Base-by-base conservation (phyloP, 306 rosid species). In the Mucuna pruriens region DNA sequence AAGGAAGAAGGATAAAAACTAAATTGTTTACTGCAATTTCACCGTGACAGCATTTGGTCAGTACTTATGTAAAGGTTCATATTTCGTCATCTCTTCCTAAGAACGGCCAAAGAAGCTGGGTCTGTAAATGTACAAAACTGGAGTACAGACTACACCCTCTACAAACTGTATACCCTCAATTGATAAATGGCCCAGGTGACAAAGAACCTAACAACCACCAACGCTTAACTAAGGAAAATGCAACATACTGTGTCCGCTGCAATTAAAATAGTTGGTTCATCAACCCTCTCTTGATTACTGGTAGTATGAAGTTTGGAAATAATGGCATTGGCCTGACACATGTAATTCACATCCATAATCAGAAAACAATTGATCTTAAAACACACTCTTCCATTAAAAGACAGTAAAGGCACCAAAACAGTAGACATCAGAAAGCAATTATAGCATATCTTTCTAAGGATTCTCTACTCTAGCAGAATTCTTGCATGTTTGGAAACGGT, bases 261-360 rank as follows among this genome's bases (percentile, higher is more conserved):
- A 89, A 93, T 89, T 84, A 95, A 86, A 84, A 95, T 78, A n/a
- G 92, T 88, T 1, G 97, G 84, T 49, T 89, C 88, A 58, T 88
- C 91, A 77, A 83, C 88, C 83, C 62, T 82, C 86, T 87, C 90
- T 81, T 78, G 88, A 73, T 74, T 71, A 82, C 52, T 38, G 40
- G 68, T 55, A 58, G 87, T 84, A 83, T 81, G 93, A 62, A 93
- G 77, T 85, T 95, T 90, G 26, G 94, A 87, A 72, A 90, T 44
- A 75, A 95, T 88, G 71, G 96, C 98, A 84, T 91, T 91, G 74
- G 99, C 99, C 99, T 95, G 97, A 86, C 76, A 86, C 78, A 85
- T 20, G 81, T 78, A 86, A 68, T 76, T 76, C 82, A 82, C 71
- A 63, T 57, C 71, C 75, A 67, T 71, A 72, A 84, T 87, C 76